These are phyloP conservation scores for Lomentospora prolificans DNA, from an alignment of 2,329 filamentous ascomycete genomes.

Conservation along the genomic window DNA sequence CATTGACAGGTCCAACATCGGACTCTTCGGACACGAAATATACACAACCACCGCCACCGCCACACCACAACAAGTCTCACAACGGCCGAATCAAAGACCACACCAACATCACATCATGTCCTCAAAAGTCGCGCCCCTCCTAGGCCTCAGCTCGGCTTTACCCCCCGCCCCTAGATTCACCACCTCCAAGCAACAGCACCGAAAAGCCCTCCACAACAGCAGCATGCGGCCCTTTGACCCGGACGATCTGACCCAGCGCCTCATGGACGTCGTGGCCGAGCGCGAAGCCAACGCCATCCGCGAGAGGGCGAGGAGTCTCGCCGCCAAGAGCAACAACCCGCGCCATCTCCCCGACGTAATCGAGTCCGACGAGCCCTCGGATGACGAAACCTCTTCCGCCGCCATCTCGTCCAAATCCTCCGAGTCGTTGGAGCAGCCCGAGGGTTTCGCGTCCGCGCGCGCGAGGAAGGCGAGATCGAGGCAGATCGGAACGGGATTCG, in stretches of 20 bases:
- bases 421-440: not conserved
- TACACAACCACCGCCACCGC: not conserved
- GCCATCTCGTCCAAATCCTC: too few relatives aligned
- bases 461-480: not conserved
- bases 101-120: too few relatives aligned
- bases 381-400: not conserved
- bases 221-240: constrained; percentile 34
- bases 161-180: not conserved
- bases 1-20: too few relatives aligned
- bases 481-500: not conserved
- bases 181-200: constrained; percentile 9
- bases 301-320: constrained; percentile 10
- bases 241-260: constrained; percentile 42
- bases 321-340: not conserved
- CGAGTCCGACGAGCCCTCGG: not conserved
- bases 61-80: too few relatives aligned
- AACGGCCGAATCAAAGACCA: too few relatives aligned
- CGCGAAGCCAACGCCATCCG: constrained; percentile 29
- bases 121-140: not conserved
- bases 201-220: constrained; percentile 16
- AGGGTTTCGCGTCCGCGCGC: not conserved
- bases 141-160: not conserved
- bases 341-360: not conserved
- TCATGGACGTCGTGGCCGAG: constrained; percentile 39
- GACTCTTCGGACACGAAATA: too few relatives aligned